Evolutionary conservation across 2,329 filamentous ascomycete genomes (phyloP).

Genomic region (Sarocladium brachiariae): DNA sequence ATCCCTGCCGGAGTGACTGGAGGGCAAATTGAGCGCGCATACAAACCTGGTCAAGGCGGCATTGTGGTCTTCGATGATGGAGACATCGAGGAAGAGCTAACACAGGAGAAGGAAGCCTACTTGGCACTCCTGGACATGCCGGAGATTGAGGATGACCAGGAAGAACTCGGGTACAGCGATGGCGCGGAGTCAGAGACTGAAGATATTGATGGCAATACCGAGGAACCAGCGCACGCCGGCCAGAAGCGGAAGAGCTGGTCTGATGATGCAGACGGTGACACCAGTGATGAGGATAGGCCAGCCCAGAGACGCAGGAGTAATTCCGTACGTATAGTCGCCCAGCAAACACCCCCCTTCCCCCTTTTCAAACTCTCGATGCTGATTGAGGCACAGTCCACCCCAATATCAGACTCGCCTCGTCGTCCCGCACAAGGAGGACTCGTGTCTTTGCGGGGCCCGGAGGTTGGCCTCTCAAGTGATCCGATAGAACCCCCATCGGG

Average conservation of each 20-base stretch:
- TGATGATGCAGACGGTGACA: conserved; percentile 61
- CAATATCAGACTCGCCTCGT: conserved; percentile 58
- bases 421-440: conserved; percentile 55
- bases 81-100: conserved; percentile 80
- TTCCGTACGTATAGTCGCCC: conserved; percentile 56
- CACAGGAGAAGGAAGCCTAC: conserved; percentile 71
- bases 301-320: conserved; percentile 80
- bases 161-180: conserved; percentile 52
- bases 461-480: conserved; percentile 40
- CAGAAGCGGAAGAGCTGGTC: conserved; percentile 78
- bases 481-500: conserved; percentile 48
- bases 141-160: conserved; percentile 70
- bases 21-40: conserved; percentile 64
- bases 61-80: conserved; percentile 95
- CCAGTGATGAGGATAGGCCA: conserved; percentile 66
- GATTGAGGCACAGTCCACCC: conserved; percentile 45
- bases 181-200: conserved; percentile 45
- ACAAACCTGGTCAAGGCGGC: conserved; percentile 74
- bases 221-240: conserved; percentile 36
- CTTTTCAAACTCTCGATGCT: neutral
- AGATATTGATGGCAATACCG: conserved; percentile 22
- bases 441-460: conserved; percentile 44
- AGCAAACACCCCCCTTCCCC: too few relatives aligned
- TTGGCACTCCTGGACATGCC: conserved; percentile 86
- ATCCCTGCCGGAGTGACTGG: conserved; percentile 61